A percentile compares a stretch with the other conserved stretches of the same genome.
phyloP scores from a whole-genome alignment of 1,139 yeast species.

The Pichia sp. region DNA sequence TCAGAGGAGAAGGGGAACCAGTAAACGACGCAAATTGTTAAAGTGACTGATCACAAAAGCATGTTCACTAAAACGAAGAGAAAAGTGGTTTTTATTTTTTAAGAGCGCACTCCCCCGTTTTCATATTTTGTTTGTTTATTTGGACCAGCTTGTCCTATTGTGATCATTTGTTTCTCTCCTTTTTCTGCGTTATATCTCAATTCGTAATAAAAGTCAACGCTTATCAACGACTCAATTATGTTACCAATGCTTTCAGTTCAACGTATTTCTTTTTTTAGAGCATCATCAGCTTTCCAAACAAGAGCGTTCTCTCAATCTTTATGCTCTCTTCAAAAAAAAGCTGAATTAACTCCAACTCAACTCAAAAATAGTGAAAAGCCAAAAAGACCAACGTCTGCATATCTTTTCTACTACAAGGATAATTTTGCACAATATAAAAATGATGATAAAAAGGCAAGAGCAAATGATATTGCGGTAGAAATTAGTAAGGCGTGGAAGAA shows the following conservation, averaged over 20 bases:
- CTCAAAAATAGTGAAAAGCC: constrained; percentile 20
- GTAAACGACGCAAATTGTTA: no score
- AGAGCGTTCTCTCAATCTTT: constrained; percentile 4
- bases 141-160: no score
- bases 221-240: not conserved
- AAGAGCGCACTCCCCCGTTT: not conserved
- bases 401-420: constrained; percentile 18
- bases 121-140: not conserved
- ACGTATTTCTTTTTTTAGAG: constrained; percentile 2
- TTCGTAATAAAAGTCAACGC: not conserved
- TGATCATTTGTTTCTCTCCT: not conserved
- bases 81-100: not conserved
- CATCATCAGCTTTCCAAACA: not conserved
- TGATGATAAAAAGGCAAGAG: not conserved
- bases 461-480: not conserved
- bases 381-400: constrained; percentile 19
- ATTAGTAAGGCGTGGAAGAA: constrained; percentile 20
- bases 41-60: not conserved
- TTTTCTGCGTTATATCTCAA: not conserved
- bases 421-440: constrained; percentile 12
- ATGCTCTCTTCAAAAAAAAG: not conserved
- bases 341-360: constrained; percentile 7
- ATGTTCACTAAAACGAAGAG: not conserved
- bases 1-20: no score
- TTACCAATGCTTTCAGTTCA: not conserved